phyloP scores from a whole-genome alignment of 805 yeast species.

The Hemisphaericaspora nanyangensis region DNA sequence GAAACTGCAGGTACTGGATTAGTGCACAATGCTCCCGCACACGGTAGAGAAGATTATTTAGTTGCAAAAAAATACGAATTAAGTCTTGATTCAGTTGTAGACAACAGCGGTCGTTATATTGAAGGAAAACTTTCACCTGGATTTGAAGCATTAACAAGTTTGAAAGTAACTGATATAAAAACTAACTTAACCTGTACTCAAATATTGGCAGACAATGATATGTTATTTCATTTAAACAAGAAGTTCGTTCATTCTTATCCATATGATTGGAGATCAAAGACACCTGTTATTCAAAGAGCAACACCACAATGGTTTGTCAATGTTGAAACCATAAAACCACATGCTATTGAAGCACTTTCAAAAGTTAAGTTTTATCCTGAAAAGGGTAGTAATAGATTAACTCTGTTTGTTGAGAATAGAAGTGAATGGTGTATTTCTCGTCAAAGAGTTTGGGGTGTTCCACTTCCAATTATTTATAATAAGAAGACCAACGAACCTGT shows the following conservation, averaged over 20 bases:
- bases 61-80: slow-evolving; percentile 59
- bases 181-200: slow-evolving; percentile 50
- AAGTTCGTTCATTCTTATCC: slow-evolving; percentile 82
- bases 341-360: slow-evolving; percentile 57
- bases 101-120: slow-evolving; percentile 65
- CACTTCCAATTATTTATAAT: slow-evolving; percentile 78
- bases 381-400: slow-evolving; percentile 65
- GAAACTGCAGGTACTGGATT: slow-evolving; percentile 86
- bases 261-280: slow-evolving; percentile 95
- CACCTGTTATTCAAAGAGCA: slow-evolving; percentile 90
- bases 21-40: slow-evolving; percentile 97
- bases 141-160: slow-evolving; percentile 45
- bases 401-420: slow-evolving; percentile 70
- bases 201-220: slow-evolving; percentile 35
- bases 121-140: slow-evolving; percentile 47
- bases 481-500: slow-evolving; percentile 60
- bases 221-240: slow-evolving; percentile 47
- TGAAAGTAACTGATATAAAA: slow-evolving; percentile 21
- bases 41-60: slow-evolving; percentile 89
- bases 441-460: slow-evolving; percentile 97
- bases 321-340: slow-evolving; percentile 64
- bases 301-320: slow-evolving; percentile 98
- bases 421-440: slow-evolving; percentile 98
- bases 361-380: slow-evolving; percentile 71
- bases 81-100: slow-evolving; percentile 71